Conservation (phyloP, 176 grass and related monocot genomes). For the Pontederia paniculata region DNA sequence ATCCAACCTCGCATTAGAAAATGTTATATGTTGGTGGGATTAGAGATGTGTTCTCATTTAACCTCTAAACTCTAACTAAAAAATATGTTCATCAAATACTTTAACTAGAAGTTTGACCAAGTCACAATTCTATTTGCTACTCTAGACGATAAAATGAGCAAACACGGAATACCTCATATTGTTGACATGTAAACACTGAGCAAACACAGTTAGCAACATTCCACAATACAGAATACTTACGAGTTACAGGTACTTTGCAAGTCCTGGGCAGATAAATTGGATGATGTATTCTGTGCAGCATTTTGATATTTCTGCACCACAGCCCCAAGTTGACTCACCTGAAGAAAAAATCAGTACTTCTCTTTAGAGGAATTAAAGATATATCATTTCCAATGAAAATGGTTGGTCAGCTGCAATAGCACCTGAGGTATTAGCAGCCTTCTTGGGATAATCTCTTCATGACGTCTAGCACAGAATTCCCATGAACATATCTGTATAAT, state of each 20-base stretch:
- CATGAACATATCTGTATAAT: slow-evolving; percentile 66
- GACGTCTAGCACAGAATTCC: slow-evolving; percentile 81
- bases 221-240: slow-evolving; percentile 2
- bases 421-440: slow-evolving; percentile 81
- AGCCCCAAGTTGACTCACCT: slow-evolving; percentile 18
- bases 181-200: not conserved
- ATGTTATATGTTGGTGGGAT: too few relatives aligned
- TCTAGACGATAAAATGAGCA: too few relatives aligned
- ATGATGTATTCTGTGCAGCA: not conserved
- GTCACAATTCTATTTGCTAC: too few relatives aligned
- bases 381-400: not conserved
- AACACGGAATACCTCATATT: too few relatives aligned
- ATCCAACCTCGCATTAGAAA: too few relatives aligned
- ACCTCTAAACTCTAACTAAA: too few relatives aligned
- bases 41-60: too few relatives aligned
- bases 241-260: slow-evolving; percentile 10
- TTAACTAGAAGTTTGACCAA: too few relatives aligned
- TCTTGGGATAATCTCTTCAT: slow-evolving; percentile 80
- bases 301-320: slow-evolving; percentile 20
- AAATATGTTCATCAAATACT: too few relatives aligned
- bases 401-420: slow-evolving; percentile 6
- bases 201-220: not conserved
- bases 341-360: not conserved
- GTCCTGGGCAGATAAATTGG: not conserved
- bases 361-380: not conserved